Percentiles rank a stretch among this genome's conserved stretches.
Conservation (phyloP, 1,139 yeast genomes). For the Diutina scorzettiae region DNA sequence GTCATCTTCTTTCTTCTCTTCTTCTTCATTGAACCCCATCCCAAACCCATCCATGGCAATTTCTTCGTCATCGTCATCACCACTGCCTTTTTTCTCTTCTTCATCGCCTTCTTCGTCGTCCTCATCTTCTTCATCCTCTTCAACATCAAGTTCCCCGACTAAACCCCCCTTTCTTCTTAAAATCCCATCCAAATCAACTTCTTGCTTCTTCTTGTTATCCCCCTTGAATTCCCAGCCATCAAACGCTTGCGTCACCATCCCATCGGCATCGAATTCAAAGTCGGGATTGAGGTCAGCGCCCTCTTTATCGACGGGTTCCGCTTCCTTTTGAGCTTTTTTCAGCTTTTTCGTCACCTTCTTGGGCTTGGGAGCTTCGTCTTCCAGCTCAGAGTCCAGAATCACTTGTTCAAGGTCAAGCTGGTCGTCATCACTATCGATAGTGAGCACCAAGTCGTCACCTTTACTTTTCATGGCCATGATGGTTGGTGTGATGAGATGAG, state of each 20-base stretch:
- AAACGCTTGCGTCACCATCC: slow-evolving; percentile 35
- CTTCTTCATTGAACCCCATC: slow-evolving; percentile 13
- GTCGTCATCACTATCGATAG: slow-evolving; percentile 40
- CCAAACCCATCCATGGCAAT: slow-evolving; percentile 60
- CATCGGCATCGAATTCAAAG: slow-evolving; percentile 56
- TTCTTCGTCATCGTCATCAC: slow-evolving; percentile 28
- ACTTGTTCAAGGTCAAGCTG: slow-evolving; percentile 1
- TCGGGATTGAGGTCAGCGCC: slow-evolving; percentile 50
- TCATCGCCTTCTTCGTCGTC: slow-evolving; percentile 12
- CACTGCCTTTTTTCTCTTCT: slow-evolving; percentile 18
- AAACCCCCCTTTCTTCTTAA: slow-evolving; percentile 74
- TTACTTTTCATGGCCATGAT: slow-evolving; percentile 1
- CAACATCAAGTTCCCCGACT: slow-evolving; percentile 21
- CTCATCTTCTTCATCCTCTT: slow-evolving; percentile 14
- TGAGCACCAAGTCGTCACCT: slow-evolving; percentile 19
- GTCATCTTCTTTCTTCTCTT: slow-evolving; percentile 13
- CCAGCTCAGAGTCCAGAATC: slow-evolving; percentile 27
- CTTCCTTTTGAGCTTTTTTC: neutral
- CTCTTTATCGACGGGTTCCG: slow-evolving; percentile 22
- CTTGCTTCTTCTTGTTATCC: slow-evolving; percentile 32
- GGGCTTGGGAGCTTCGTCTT: slow-evolving; percentile 13
- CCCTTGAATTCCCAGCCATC: slow-evolving; percentile 75
- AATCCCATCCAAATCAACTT: slow-evolving; percentile 80
- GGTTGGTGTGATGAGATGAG: neutral
- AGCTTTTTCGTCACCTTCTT: slow-evolving; percentile 6